Evolutionary conservation across 1,139 yeast genomes (phyloP), one percentile per base, ranked within the genome.

Genomic region (Lodderomyces pseudojiufengensis): DNA sequence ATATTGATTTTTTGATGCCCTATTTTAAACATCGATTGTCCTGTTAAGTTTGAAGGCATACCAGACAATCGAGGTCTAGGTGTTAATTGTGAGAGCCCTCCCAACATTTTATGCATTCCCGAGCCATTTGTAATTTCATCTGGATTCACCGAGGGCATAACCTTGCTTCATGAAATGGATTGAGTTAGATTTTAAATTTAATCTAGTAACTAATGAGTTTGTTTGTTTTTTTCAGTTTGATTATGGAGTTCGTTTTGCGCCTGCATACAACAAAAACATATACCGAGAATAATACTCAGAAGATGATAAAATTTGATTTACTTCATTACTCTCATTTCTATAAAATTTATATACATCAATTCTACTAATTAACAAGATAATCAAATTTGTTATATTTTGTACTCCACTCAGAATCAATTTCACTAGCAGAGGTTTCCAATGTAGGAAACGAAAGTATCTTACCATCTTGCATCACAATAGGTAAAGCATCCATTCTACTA

Each of bases 1-100:
- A 84, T 56, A 21, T 74, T 69, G 9, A 84, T 80, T 46, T 80
- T 70, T 54, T 84, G 94, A 54, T 82, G 87, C 3, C 84, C 83
- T 9, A 82, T 65, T 46, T 70, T 76, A 47, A 79, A 70, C 9
- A 58, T 52, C 44, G 74, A 69, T 28, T 37, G 37, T 32, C 10
- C 12, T 25, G 22, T 21, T 12, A 39, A 26, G 15, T 40, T 29
- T 3, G 31, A 27, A 4, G 24, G 15, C 24, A 23, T 28, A 13
- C 31, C 26, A 14, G 10, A 15, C 10, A 28, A 12, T 22, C 30
- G 18, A 2, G 35, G 41, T 9, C 28, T 32, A 14, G 38, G 27
- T 8, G 32, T 26, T 21, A 14, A 26, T 12, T 11, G 28, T 29
- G 9, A 29, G 12, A 25, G 29, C 24, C 29, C 29, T n/a, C 18